A percentile compares a stretch with the other conserved stretches of the same genome.
Conservation (phyloP, 2,329 filamentous ascomycete species). For the Colletotrichum scovillei region DNA sequence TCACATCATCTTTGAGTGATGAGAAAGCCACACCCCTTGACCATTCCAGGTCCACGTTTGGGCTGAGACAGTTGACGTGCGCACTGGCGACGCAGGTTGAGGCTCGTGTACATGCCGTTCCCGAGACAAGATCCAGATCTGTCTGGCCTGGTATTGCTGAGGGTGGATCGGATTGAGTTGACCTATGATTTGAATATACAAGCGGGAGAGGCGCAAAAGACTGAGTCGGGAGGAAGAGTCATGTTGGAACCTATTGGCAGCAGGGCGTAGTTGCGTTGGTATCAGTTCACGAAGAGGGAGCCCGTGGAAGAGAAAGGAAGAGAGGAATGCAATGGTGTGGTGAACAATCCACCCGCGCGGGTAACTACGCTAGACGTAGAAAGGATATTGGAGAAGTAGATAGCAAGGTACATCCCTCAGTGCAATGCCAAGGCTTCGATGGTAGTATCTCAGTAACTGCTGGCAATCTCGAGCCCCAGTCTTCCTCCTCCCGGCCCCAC, state of each 20-base stretch:
- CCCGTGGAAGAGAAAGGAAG: neutral
- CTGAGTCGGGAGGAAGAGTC: neutral
- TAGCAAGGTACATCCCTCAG: neutral
- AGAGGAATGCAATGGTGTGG: slow-evolving; percentile 14
- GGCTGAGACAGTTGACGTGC: slow-evolving; percentile 24
- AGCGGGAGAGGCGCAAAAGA: slow-evolving; percentile 15
- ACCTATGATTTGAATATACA: neutral
- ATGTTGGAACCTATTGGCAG: neutral
- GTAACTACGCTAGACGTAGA: neutral
- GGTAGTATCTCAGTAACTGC: neutral
- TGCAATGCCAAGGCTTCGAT: no score
- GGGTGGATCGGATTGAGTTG: neutral
- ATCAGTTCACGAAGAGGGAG: neutral
- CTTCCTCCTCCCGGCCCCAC: slow-evolving; percentile 4
- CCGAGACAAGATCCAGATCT: slow-evolving; percentile 24
- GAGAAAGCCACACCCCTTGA: neutral
- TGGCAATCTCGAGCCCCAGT: neutral
- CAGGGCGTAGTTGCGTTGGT: neutral
- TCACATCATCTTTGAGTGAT: slow-evolving; percentile 14
- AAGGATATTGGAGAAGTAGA: neutral
- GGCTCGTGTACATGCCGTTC: slow-evolving; percentile 28
- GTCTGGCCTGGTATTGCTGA: neutral
- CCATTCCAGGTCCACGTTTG: slow-evolving; percentile 15
- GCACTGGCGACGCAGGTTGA: slow-evolving; percentile 14
- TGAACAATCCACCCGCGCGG: slow-evolving; percentile 26